Evolutionary conservation across 495 filamentous ascomycete genomes (phyloP).

Genomic region (Massariosphaeria phaeospora): DNA sequence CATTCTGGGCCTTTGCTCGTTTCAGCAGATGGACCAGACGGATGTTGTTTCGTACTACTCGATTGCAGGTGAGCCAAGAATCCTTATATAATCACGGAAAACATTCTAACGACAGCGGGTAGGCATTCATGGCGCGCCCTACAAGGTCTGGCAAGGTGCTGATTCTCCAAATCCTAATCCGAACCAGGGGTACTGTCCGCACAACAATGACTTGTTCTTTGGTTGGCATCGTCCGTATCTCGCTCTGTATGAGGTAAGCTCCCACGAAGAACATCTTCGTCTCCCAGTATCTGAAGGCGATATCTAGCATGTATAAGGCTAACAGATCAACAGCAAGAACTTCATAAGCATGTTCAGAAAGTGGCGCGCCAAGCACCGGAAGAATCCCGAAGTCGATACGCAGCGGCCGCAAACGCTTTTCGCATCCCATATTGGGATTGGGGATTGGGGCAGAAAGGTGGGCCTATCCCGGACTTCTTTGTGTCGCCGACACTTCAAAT

Average conservation of each 20-base stretch:
- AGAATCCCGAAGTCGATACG: background rate
- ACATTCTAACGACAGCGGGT: background rate
- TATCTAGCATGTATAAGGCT: no score
- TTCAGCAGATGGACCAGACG: constrained; percentile 33
- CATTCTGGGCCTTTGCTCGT: constrained; percentile 15
- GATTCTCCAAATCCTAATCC: constrained; percentile 37
- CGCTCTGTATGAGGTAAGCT: constrained; percentile 23
- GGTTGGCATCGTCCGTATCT: constrained; percentile 30
- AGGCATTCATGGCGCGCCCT: constrained; percentile 53
- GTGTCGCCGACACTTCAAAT: constrained; percentile 1
- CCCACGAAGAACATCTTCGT: no score
- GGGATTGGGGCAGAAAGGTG: constrained; percentile 2
- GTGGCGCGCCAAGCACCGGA: background rate
- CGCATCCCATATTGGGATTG: constrained; percentile 32
- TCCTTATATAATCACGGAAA: background rate
- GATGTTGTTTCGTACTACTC: constrained; percentile 47
- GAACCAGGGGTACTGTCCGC: constrained; percentile 45
- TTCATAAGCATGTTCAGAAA: constrained; percentile 18
- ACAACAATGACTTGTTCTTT: constrained; percentile 17
- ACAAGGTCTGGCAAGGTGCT: constrained; percentile 45
- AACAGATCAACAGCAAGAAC: constrained; percentile 14
- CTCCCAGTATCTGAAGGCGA: no score
- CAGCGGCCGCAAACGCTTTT: constrained; percentile 11
- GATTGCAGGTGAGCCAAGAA: constrained; percentile 44
- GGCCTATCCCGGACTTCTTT: constrained; percentile 10